These are phyloP conservation scores for Debaryomyces psychrophilus DNA, from an alignment of 1,139 yeast species.

Conservation along the genomic window DNA sequence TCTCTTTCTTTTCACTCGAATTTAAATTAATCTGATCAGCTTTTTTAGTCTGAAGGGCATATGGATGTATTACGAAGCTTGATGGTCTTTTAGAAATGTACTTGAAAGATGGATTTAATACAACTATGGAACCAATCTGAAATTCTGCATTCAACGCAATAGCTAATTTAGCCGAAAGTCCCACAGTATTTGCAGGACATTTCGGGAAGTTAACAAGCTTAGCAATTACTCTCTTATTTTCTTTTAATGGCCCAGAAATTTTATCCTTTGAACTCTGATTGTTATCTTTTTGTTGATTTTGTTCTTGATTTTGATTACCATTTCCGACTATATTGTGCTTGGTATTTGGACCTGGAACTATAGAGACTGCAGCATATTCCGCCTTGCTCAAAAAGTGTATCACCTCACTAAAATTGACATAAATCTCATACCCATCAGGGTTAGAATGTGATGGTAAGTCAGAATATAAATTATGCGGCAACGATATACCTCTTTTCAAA, in stretches of 20 bases:
- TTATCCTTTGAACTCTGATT: slow-evolving; percentile 16
- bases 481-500: slow-evolving; percentile 56
- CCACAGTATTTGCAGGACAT: slow-evolving; percentile 51
- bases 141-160: slow-evolving; percentile 58
- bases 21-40: slow-evolving; percentile 30
- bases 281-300: slow-evolving; percentile 1
- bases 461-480: slow-evolving; percentile 51
- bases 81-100: slow-evolving; percentile 45
- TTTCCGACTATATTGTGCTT: slow-evolving; percentile 19
- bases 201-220: slow-evolving; percentile 43
- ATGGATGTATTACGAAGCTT: slow-evolving; percentile 56
- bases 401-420: slow-evolving; percentile 43
- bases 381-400: slow-evolving; percentile 33
- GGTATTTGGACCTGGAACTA: slow-evolving; percentile 56
- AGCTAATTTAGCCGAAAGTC: slow-evolving; percentile 59
- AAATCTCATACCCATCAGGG: slow-evolving; percentile 42
- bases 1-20: slow-evolving; percentile 35
- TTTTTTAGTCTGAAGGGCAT: slow-evolving; percentile 48
- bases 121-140: slow-evolving; percentile 57
- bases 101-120: slow-evolving; percentile 53
- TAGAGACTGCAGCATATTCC: slow-evolving; percentile 60
- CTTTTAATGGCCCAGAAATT: slow-evolving; percentile 26
- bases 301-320: slow-evolving; percentile 7
- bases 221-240: slow-evolving; percentile 57
- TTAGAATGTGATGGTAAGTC: slow-evolving; percentile 24